These are phyloP conservation scores for Ephemerocybe angulata DNA, from an alignment of 768 basidiomycete species.

Conservation along the genomic window DNA sequence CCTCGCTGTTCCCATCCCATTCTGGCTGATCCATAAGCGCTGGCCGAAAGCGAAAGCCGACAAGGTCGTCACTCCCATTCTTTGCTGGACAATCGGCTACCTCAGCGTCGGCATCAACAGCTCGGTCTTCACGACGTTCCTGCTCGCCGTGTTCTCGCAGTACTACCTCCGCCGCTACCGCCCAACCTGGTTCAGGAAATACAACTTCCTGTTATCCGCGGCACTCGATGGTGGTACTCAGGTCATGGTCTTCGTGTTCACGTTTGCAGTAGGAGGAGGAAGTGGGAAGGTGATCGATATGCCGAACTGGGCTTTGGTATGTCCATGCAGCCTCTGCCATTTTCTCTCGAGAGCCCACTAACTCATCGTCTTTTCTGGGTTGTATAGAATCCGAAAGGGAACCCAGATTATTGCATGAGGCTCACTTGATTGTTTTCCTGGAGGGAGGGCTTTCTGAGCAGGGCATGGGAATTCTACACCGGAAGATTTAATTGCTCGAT, in stretches of 20 bases:
- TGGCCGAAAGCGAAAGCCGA: conserved; percentile 47
- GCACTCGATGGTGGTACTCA: conserved; percentile 59
- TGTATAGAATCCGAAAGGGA: conserved; percentile 20
- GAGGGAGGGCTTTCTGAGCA: no score
- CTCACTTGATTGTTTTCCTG: conserved; percentile 13
- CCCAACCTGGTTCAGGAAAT: conserved; percentile 69
- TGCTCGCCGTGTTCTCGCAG: conserved; percentile 55
- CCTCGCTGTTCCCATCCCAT: conserved; percentile 51
- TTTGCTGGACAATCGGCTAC: conserved; percentile 44
- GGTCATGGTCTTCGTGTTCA: conserved; percentile 44
- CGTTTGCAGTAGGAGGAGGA: conserved; percentile 43
- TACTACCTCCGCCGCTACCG: conserved; percentile 54
- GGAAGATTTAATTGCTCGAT: no score
- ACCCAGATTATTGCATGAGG: conserved; percentile 26
- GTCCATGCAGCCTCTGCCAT: background rate
- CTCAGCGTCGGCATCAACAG: conserved; percentile 57
- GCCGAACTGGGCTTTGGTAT: conserved; percentile 15
- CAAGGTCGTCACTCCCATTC: conserved; percentile 48
- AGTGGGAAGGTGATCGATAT: conserved; percentile 31
- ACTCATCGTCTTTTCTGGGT: background rate
- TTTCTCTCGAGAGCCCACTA: background rate
- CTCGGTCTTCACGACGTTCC: conserved; percentile 43
- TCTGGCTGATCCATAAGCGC: conserved; percentile 47
- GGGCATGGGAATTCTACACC: no score
- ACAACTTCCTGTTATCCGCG: conserved; percentile 67